Conservation (phyloP, 345 rosid genomes). For the Nephelium lappaceum region DNA sequence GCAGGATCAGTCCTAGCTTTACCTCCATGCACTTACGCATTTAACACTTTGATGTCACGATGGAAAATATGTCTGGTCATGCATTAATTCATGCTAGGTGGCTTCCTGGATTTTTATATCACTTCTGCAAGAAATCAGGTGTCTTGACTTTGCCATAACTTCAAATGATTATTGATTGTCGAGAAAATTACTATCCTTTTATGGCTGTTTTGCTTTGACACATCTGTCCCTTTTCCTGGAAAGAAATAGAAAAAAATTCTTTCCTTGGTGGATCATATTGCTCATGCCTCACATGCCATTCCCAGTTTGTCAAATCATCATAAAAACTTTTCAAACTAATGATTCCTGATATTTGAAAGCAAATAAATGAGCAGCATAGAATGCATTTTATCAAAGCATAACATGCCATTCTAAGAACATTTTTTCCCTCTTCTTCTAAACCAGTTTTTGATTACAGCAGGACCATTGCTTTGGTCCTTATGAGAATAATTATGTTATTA, state of each 20-base stretch:
- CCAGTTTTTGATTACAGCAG: not conserved
- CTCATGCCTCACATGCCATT: not conserved
- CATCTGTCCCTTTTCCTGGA: not conserved
- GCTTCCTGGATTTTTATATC: not conserved
- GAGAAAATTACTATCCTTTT: not conserved
- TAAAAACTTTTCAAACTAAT: not conserved
- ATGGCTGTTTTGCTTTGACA: constrained; percentile 7
- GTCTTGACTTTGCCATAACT: not conserved
- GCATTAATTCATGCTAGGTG: constrained; percentile 4
- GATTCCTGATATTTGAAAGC: not conserved
- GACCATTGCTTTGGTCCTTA: not conserved
- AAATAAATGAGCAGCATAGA: not conserved
- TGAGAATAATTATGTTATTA: not conserved
- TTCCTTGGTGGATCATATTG: not conserved
- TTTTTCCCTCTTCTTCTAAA: not conserved
- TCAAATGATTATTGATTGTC: not conserved
- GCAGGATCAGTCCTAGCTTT: no score
- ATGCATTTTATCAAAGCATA: not conserved
- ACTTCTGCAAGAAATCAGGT: not conserved
- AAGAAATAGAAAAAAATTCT: not conserved
- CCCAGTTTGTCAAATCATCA: not conserved
- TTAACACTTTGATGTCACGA: no score
- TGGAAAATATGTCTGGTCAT: not conserved
- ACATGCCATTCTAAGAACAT: constrained; percentile 2
- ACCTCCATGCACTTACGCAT: no score